These are phyloP conservation scores for Centella asiatica DNA, from an alignment of 129 eudicot species.

Conservation along the genomic window DNA sequence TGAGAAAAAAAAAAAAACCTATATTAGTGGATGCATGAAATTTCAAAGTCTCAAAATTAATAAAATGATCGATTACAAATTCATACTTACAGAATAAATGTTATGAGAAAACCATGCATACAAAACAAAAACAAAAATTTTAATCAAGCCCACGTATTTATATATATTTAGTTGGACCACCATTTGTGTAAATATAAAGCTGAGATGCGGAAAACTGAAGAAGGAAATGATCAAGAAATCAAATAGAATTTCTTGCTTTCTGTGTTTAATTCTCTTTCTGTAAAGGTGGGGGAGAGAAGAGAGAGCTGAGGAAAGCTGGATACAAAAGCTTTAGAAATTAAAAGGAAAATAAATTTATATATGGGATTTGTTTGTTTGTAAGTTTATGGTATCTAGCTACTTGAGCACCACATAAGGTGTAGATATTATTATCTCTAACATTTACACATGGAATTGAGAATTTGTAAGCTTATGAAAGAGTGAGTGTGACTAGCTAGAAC, in stretches of 20 bases:
- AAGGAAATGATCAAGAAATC: not conserved
- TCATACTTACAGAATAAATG: not conserved
- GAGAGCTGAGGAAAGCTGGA: not conserved
- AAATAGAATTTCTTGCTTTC: not conserved
- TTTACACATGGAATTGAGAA: not conserved
- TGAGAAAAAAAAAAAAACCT: not conserved
- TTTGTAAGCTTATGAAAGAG: not conserved
- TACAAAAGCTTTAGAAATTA: not conserved
- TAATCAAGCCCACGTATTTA: not conserved
- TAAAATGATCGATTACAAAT: not conserved
- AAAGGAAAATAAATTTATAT: not conserved
- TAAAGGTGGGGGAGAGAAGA: not conserved
- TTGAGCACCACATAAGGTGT: conserved; percentile 8
- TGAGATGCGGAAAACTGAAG: conserved; percentile 17
- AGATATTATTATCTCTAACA: not conserved
- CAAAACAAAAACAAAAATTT: not conserved
- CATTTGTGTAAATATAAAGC: not conserved
- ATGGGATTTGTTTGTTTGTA: conserved; percentile 8
- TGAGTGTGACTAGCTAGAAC: not conserved
- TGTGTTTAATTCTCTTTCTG: not conserved
- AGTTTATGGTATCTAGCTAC: not conserved
- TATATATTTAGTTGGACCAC: conserved; percentile 1
- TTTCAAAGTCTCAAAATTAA: not conserved
- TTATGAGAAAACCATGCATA: conserved; percentile 3
- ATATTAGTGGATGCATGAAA: not conserved